phyloP scores from a whole-genome alignment of 192 early-diverging fungal species.

The Rhizophagus prolifer region DNA sequence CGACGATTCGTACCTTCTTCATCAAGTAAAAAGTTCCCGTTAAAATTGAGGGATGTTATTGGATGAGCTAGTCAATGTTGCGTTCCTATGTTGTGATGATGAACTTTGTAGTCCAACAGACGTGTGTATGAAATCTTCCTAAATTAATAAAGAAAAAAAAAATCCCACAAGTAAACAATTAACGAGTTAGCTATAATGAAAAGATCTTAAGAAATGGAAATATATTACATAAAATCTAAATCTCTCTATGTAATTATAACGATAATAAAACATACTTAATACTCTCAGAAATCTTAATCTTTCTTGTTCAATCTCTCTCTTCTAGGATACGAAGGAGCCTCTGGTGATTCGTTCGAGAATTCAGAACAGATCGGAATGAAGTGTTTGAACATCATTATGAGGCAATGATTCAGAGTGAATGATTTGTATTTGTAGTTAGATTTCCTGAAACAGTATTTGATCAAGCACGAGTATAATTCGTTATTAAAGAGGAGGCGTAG shows the following conservation, averaged over 20 bases:
- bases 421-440: slow-evolving; percentile 20
- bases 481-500: slow-evolving; percentile 10
- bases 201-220: not conserved
- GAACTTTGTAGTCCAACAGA: not conserved
- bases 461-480: slow-evolving; percentile 32
- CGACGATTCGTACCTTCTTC: slow-evolving; percentile 36
- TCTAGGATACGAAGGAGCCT: slow-evolving; percentile 35
- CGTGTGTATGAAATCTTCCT: slow-evolving; percentile 2
- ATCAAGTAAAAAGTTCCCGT: slow-evolving; percentile 48
- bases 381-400: not conserved
- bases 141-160: slow-evolving; percentile 17
- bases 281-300: slow-evolving; percentile 37
- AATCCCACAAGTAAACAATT: not conserved
- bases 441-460: slow-evolving; percentile 30
- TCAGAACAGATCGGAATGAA: slow-evolving; percentile 58
- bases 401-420: slow-evolving; percentile 29
- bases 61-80: not conserved
- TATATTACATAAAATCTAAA: not conserved
- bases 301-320: slow-evolving; percentile 42
- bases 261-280: slow-evolving; percentile 18
- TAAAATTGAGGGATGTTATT: slow-evolving; percentile 44
- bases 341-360: slow-evolving; percentile 57
- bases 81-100: not conserved
- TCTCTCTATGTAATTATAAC: no score
- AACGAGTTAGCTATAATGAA: not conserved